Percentiles rank a stretch among this genome's conserved stretches.
Evolutionary conservation across 1,284 basidiomycete species (phyloP).

Genomic region (Puccinia hordei): DNA sequence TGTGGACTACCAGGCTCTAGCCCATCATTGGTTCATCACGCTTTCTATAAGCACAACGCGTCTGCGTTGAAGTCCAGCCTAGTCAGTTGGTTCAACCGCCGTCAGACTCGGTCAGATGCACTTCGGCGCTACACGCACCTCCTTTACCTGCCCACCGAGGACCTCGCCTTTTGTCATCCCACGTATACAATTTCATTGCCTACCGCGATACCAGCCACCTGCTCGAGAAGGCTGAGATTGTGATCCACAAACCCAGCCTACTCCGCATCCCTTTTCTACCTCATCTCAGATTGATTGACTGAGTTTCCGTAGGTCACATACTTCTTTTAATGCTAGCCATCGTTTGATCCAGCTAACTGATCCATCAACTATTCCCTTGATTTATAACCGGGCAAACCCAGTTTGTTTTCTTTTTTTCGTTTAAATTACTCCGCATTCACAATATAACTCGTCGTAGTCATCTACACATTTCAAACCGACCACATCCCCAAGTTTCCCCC

Average conservation of each 20-base stretch:
- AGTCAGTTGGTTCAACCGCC: neutral
- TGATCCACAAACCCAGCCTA: neutral
- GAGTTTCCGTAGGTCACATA: slow-evolving; percentile 2
- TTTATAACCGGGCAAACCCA: neutral
- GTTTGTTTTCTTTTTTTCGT: neutral
- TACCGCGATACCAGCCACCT: neutral
- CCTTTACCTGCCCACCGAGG: slow-evolving; percentile 13
- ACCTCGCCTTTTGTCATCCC: neutral
- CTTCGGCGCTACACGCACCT: slow-evolving; percentile 17
- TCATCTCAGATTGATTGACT: neutral
- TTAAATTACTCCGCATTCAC: no score
- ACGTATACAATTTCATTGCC: neutral
- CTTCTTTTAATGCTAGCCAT: neutral
- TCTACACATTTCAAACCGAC: no score
- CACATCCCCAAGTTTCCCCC: no score
- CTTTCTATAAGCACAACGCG: slow-evolving; percentile 17
- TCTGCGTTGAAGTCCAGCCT: no score
- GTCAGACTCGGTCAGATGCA: no score
- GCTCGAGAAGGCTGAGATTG: neutral
- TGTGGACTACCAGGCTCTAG: neutral
- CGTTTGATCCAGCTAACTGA: neutral
- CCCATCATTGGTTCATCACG: neutral
- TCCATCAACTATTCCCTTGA: neutral
- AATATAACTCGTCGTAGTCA: no score
- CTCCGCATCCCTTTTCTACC: slow-evolving; percentile 5